phyloP scores from a whole-genome alignment of 2,329 filamentous ascomycete species.

The Paraconiothyrium sp. region DNA sequence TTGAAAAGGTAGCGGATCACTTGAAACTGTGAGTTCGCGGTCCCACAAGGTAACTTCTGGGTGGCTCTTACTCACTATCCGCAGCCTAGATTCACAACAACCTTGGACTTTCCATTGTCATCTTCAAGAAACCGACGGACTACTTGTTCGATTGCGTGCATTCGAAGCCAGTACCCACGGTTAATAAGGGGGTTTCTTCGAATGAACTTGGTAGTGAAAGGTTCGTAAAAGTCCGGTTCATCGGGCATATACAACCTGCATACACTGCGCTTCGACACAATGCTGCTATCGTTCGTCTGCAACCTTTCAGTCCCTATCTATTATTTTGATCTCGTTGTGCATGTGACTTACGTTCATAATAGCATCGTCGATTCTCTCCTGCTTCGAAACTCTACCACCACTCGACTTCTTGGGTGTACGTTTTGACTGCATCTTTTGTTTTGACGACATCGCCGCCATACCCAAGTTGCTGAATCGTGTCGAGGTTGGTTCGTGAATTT shows the following conservation, averaged over 20 bases:
- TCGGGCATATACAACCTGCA: conserved; percentile 82
- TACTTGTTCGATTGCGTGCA: conserved; percentile 80
- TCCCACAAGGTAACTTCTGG: conserved; percentile 5
- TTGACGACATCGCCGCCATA: conserved; percentile 1
- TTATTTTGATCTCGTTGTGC: background rate
- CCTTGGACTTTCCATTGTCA: conserved; percentile 67
- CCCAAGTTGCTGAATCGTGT: background rate
- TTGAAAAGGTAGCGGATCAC: conserved; percentile 88
- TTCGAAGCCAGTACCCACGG: conserved; percentile 85
- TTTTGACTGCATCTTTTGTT: conserved; percentile 24
- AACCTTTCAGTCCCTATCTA: background rate
- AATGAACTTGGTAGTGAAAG: conserved; percentile 86
- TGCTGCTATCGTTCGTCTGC: conserved; percentile 86
- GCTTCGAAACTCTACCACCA: conserved; percentile 29
- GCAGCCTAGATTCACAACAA: conserved; percentile 86
- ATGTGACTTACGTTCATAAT: conserved; percentile 63
- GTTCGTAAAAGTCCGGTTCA: conserved; percentile 84
- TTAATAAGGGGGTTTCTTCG: conserved; percentile 89
- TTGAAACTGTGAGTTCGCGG: conserved; percentile 51
- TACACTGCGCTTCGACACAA: conserved; percentile 92
- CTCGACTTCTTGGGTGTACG: conserved; percentile 23
- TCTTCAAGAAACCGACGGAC: conserved; percentile 77
- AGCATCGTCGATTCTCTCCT: conserved; percentile 59
- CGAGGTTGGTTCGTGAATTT: conserved; percentile 5
- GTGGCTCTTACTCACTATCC: conserved; percentile 75